Base-by-base conservation (phyloP, 495 filamentous ascomycete genomes). In the Bathelium albidoporum region DNA sequence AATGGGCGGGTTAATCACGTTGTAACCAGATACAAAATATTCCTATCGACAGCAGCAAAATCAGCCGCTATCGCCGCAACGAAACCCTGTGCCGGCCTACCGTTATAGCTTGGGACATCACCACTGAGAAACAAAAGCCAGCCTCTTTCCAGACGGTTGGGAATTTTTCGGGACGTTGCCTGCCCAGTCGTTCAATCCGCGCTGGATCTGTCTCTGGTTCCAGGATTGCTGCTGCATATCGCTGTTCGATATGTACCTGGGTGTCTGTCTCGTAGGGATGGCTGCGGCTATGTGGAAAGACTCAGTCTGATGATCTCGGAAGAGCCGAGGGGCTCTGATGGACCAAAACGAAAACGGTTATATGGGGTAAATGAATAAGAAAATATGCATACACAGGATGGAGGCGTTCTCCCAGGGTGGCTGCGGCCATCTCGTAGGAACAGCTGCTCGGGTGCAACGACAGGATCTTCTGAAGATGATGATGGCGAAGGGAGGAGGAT, bases 11-110 rank as follows among this genome's bases (percentile, higher is more conserved):
- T 92, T 74, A 59, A 96, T 79, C 65, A 95, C 83, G 68, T 89
- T 93, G 73, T 91, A 96, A 53, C 91, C 91, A 45, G 87, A 90
- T 39, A 93, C 85, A 70, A 90, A 91, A 74, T 89, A 96, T 77
- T 95, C 84, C 49, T 55, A 16, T 39, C 14, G 34, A 39, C 5
- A 29, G 11, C 24, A 29, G 24, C 49, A 20, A 43, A 2, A 31
- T 44, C n/a, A 52, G 43, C 24, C 12, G 26, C 26, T 29, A 12
- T 3, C 26, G 43, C 45, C 52, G 14, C 41, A 62, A 61, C 64
- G 68, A 59, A 52, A 14, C 7, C 45, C 12, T 49, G 5, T 49
- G 5, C 44, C 14, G 18, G 20, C 83, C 65, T 76, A 85, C 87
- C 41, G 86, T 81, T 68, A 94, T 78, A 32, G 89, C 79, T 68